Percentiles rank a stretch among this genome's conserved stretches.
Evolutionary conservation across 78 protist genomes (phyloP).

Genomic region (Tieghemostelium lacteum): DNA sequence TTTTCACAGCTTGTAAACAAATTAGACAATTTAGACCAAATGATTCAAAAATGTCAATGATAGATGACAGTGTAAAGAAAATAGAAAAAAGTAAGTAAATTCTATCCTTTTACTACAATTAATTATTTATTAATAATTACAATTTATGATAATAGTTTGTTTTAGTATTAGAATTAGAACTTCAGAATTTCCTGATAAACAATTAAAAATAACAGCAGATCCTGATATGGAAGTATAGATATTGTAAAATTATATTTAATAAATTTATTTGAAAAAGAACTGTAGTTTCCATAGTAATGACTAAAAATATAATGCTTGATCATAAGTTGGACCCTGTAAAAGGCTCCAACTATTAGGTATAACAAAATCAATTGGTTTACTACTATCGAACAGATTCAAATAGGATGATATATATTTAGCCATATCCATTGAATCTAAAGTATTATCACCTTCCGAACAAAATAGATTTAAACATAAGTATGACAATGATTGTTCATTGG

Average conservation of each 20-base stretch:
- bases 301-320: conserved; percentile 54
- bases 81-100: conserved; percentile 55
- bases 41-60: conserved; percentile 3
- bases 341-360: conserved; percentile 52
- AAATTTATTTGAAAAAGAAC: too few relatives aligned
- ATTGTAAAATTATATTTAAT: too few relatives aligned
- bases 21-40: conserved; percentile 15
- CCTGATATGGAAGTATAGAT: too few relatives aligned
- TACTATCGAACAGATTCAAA: neutral
- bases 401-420: neutral
- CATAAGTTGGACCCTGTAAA: conserved; percentile 41
- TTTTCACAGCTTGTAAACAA: conserved; percentile 2
- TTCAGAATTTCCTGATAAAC: conserved; percentile 37
- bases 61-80: conserved; percentile 45
- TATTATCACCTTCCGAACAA: conserved; percentile 76
- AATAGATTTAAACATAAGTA: conserved; percentile 34
- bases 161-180: conserved; percentile 62
- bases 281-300: too few relatives aligned
- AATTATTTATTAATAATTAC: neutral
- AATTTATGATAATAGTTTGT: conserved; percentile 17
- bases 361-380: neutral
- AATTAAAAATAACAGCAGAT: too few relatives aligned
- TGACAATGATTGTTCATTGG: neutral
- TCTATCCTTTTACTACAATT: neutral
- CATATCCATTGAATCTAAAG: conserved; percentile 50